Evolutionary conservation across 2,329 filamentous ascomycete genomes (phyloP).

Genomic region (Fusarium hainanense): DNA sequence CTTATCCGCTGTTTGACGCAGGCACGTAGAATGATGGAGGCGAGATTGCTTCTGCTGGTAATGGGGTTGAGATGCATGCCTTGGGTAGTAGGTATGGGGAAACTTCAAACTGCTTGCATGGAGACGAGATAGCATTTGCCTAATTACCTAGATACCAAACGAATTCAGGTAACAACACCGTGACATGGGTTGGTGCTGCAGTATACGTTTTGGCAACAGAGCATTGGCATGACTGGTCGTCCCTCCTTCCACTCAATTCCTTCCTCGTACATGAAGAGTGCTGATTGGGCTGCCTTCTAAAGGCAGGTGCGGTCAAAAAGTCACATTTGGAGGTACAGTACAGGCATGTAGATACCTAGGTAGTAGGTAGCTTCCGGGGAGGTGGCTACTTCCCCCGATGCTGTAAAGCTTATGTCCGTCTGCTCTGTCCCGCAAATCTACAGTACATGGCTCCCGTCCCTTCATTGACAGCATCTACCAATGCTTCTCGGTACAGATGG

Average conservation of each 20-base stretch:
- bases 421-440: background rate
- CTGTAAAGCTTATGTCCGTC: constrained; percentile 1
- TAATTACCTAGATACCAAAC: background rate
- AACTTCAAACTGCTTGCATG: background rate
- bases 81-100: background rate
- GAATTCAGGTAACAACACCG: background rate
- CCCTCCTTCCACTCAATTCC: background rate
- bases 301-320: constrained; percentile 4
- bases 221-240: background rate
- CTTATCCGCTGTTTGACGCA: constrained; percentile 13
- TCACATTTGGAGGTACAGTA: background rate
- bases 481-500: constrained; percentile 6
- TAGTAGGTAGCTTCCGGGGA: background rate
- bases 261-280: background rate
- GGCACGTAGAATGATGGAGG: constrained; percentile 11
- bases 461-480: background rate
- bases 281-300: background rate
- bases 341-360: background rate
- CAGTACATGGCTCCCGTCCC: background rate
- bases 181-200: background rate
- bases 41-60: background rate
- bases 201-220: background rate
- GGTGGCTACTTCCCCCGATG: background rate
- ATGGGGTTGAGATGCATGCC: background rate
- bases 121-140: background rate